Conservation (phyloP, 371 early-diverging fungal genomes). For the Syncephalis plumigaleata region DNA sequence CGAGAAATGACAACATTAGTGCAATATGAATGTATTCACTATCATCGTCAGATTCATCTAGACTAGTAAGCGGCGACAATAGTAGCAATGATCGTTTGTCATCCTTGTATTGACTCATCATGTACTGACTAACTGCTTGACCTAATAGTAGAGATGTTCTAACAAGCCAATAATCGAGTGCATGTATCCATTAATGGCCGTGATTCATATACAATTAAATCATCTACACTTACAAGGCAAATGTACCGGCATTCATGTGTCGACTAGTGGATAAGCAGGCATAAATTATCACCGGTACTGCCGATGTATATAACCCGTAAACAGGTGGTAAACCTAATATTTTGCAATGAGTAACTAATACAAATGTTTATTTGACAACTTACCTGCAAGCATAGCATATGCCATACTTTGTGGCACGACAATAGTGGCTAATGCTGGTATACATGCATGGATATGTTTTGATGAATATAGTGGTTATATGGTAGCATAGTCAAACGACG, state of each 20-base stretch:
- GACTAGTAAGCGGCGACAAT: too few relatives aligned
- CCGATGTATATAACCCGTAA: conserved; percentile 73
- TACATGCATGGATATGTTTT: not conserved
- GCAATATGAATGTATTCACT: too few relatives aligned
- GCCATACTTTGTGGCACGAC: conserved; percentile 1
- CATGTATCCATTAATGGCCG: too few relatives aligned
- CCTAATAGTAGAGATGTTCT: not conserved
- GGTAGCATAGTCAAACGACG: not conserved
- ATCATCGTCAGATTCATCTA: too few relatives aligned
- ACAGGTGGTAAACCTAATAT: conserved; percentile 41
- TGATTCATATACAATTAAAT: too few relatives aligned
- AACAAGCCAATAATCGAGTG: too few relatives aligned
- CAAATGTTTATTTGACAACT: not conserved
- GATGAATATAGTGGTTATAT: not conserved
- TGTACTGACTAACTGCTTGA: not conserved
- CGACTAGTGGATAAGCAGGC: conserved; percentile 59
- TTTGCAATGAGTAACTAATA: too few relatives aligned
- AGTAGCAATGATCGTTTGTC: too few relatives aligned
- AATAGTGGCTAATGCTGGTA: not conserved
- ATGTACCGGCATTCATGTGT: not conserved
- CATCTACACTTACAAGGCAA: not conserved
- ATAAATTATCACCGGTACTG: conserved; percentile 72
- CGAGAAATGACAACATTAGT: not conserved
- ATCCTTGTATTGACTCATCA: too few relatives aligned
- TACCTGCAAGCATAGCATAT: not conserved